Conservation (phyloP, 2,329 filamentous ascomycete species). For the Rutstroemia sp. region DNA sequence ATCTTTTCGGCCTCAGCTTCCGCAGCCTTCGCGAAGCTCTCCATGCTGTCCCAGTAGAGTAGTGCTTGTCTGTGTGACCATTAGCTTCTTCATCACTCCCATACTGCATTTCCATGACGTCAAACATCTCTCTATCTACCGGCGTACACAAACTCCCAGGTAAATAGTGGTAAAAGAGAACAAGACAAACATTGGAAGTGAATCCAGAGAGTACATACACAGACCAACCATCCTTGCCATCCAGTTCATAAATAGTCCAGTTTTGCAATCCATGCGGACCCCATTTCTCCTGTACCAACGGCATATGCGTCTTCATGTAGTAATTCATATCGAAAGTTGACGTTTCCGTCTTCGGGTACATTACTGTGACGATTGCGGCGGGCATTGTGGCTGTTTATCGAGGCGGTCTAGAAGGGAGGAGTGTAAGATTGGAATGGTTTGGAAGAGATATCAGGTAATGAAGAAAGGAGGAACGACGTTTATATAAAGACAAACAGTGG, state of each 20-base stretch:
- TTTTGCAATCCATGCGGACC: background rate
- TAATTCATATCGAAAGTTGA: slow-evolving; percentile 5
- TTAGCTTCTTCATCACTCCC: background rate
- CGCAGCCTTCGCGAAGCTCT: background rate
- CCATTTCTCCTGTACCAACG: slow-evolving; percentile 4
- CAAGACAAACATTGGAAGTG: background rate
- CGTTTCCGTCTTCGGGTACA: slow-evolving; percentile 2
- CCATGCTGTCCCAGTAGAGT: background rate
- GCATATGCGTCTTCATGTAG: slow-evolving; percentile 5
- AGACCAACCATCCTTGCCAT: background rate
- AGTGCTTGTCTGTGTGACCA: background rate
- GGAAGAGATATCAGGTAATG: background rate
- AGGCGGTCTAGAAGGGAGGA: no score
- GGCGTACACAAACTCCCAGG: no score
- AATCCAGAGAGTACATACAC: background rate
- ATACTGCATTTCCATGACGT: background rate
- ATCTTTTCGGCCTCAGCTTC: background rate
- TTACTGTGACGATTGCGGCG: background rate
- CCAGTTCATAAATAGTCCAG: background rate
- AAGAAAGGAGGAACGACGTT: no score
- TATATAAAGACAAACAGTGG: no score
- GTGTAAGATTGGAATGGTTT: background rate
- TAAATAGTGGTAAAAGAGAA: background rate
- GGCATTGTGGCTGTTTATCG: background rate
- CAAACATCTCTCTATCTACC: no score